Evolutionary conservation across 441 rosid species (phyloP).

Genomic region (Mallotus japonicus): DNA sequence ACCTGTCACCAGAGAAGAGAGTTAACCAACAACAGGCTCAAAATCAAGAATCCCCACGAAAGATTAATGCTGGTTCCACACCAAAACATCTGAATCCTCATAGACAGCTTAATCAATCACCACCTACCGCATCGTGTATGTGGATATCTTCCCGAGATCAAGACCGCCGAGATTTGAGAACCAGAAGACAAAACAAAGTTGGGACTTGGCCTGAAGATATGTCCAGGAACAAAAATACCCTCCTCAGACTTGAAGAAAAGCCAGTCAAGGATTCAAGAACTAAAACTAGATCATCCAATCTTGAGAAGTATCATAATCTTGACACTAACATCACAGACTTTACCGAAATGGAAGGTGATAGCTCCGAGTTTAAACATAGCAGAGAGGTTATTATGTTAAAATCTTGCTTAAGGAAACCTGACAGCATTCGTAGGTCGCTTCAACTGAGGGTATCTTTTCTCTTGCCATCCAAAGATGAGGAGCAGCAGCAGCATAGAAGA

Average conservation of each 20-base stretch:
- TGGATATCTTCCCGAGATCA: slow-evolving; percentile 18
- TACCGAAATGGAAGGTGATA: slow-evolving; percentile 7
- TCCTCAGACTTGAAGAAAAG: slow-evolving; percentile 17
- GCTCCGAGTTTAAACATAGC: slow-evolving; percentile 7
- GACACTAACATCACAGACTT: slow-evolving; percentile 7
- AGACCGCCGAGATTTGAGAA: background rate
- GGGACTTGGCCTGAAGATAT: slow-evolving; percentile 28
- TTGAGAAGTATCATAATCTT: background rate
- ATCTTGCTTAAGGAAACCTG: slow-evolving; percentile 39
- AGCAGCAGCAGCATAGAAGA: slow-evolving; percentile 12
- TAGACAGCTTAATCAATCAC: slow-evolving; percentile 15
- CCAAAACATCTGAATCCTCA: slow-evolving; percentile 26
- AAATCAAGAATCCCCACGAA: slow-evolving; percentile 15
- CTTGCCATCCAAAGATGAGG: slow-evolving; percentile 25
- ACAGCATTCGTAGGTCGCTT: slow-evolving; percentile 29
- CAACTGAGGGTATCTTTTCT: slow-evolving; percentile 34
- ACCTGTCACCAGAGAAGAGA: slow-evolving; percentile 17
- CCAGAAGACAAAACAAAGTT: slow-evolving; percentile 16
- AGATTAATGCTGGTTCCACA: slow-evolving; percentile 27
- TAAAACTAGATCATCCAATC: background rate
- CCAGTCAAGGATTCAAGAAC: slow-evolving; percentile 13
- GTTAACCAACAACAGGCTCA: slow-evolving; percentile 3
- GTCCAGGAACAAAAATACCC: slow-evolving; percentile 11
- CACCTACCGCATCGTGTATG: slow-evolving; percentile 21
- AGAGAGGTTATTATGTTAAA: slow-evolving; percentile 22